Conservation (phyloP, 1,284 basidiomycete genomes). For the Austroboletus novae-zelandiae region DNA sequence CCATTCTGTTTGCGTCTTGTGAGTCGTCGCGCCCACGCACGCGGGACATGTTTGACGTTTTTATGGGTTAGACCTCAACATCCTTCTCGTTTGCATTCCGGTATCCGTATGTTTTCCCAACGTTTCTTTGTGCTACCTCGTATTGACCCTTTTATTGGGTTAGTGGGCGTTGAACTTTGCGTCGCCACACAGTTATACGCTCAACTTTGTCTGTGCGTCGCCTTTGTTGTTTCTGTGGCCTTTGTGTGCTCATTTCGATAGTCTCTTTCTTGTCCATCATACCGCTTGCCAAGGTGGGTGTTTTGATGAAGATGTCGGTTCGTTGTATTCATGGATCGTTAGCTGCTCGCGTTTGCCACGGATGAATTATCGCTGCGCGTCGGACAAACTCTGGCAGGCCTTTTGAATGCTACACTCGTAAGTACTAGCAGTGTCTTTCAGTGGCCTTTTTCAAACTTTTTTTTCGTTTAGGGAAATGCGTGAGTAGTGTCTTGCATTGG, state of each 20-base stretch:
- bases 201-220: constrained; percentile 70
- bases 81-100: constrained; percentile 65
- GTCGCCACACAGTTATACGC: constrained; percentile 49
- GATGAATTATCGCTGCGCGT: constrained; percentile 83
- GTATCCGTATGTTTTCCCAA: constrained; percentile 51
- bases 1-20: constrained; percentile 57
- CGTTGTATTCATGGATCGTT: constrained; percentile 8
- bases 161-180: constrained; percentile 76
- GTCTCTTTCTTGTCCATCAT: constrained; percentile 74
- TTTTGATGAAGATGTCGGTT: neutral
- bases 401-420: constrained; percentile 85
- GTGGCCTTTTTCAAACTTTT: constrained; percentile 4
- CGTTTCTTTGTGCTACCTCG: neutral
- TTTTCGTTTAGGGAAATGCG: constrained; percentile 64
- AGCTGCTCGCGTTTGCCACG: constrained; percentile 84
- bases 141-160: constrained; percentile 1
- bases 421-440: constrained; percentile 22
- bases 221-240: neutral
- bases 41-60: neutral
- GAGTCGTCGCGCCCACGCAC: neutral
- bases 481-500: constrained; percentile 39
- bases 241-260: constrained; percentile 26
- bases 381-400: constrained; percentile 82
- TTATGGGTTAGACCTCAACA: constrained; percentile 53
- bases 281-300: constrained; percentile 67